Base-by-base conservation (phyloP, 1,284 basidiomycete genomes). In the Ustilago esculenta region DNA sequence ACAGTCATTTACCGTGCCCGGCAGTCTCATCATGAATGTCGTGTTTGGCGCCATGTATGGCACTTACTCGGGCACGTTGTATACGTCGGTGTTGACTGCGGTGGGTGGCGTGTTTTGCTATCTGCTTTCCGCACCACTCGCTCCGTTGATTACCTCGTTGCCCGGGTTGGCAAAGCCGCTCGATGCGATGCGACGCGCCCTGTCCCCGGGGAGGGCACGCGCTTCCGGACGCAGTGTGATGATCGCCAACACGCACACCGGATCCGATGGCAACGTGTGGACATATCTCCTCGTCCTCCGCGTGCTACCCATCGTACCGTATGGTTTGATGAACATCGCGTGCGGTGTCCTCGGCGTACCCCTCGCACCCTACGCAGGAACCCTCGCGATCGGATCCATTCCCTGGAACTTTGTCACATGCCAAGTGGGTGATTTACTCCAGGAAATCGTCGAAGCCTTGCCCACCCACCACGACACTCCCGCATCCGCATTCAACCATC, bases 41-140 rank as follows among this genome's bases (percentile, higher is more conserved):
- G 67, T 81, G 15, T 80, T 78, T 39, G 80, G 80, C 17, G 79
- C 79, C 2, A 78, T 81, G 72, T 81, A 79, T 48, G 80, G 80
- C 8, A 72, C 77, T 2, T 77, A 71, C 49, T 66, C 55, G 40
- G 80, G 77, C 6, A 74, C 76, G 18, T 35, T 80, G 25, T 80
- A 73, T 41, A 75, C 77, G 11, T 75, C 72, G n/a, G 39, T 78
- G 12, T 43, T 81, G 34, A 81, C 80, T 9, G 63, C 77, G 11
- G 33, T 80, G 6, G 80, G 80, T n/a, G 80, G 80, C 3, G 57
- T 76, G 17, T 60, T 74, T 21, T 81, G 77, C 50, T 81, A 81
- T 24, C 34, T 79, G n/a, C 55, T 81, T 9, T 68, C 72, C 11
- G 63, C 70, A 14, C 76, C 76, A 6, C 52, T 81, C 23, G 68